A percentile compares a stretch with the other conserved stretches of the same genome.
phyloP scores from a whole-genome alignment of 768 basidiomycete species.

The Fistulinella prunicolor region DNA sequence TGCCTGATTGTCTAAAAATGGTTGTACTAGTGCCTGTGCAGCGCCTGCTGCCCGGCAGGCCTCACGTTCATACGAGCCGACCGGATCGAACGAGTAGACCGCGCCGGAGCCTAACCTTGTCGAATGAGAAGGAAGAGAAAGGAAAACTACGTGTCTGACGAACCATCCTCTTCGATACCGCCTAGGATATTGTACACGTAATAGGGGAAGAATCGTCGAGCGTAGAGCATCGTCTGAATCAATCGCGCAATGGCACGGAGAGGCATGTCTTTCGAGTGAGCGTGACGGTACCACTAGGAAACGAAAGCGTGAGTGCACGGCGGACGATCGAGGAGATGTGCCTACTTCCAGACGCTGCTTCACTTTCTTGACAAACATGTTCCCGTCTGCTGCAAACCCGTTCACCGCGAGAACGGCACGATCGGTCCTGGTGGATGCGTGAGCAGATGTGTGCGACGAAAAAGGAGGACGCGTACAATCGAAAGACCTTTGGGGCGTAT shows the following conservation, averaged over 20 bases:
- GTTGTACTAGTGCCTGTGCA: conserved; percentile 91
- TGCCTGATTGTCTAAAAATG: conserved; percentile 98
- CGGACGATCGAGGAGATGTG: conserved; percentile 9
- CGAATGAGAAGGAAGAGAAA: conserved; percentile 4
- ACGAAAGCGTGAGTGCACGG: neutral
- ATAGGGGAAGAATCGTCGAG: conserved; percentile 95
- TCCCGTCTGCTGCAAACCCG: conserved; percentile 96
- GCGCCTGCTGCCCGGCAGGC: conserved; percentile 95
- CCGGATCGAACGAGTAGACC: conserved; percentile 99
- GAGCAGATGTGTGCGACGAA: neutral
- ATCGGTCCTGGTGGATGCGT: conserved; percentile 62
- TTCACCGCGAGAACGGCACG: conserved; percentile 93
- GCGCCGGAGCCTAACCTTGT: conserved; percentile 75
- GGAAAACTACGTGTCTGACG: conserved; percentile 34
- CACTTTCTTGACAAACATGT: conserved; percentile 96
- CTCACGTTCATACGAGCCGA: conserved; percentile 97
- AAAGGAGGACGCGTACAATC: conserved; percentile 58
- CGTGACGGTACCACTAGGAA: conserved; percentile 92
- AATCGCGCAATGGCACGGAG: conserved; percentile 94
- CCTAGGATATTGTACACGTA: conserved; percentile 97
- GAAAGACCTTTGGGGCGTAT: conserved; percentile 94
- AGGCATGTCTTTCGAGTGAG: conserved; percentile 97
- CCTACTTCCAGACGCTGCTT: conserved; percentile 92
- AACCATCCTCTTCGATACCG: conserved; percentile 95
- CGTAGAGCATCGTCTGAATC: conserved; percentile 98